Conservation (phyloP, 768 basidiomycete species). For the Russula griseocarnosa region DNA sequence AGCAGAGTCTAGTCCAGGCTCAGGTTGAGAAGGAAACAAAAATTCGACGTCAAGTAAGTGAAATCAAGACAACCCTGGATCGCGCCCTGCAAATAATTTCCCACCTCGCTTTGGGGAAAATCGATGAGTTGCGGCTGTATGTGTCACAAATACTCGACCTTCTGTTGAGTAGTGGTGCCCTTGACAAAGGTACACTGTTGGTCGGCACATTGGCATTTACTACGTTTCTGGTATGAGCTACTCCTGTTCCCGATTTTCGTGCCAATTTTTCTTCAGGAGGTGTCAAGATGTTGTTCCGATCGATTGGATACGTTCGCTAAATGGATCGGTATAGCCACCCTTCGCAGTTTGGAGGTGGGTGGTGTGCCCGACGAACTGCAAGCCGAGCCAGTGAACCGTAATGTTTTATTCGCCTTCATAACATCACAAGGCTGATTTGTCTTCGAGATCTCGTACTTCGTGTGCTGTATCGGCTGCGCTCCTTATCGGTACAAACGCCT, state of each 20-base stretch:
- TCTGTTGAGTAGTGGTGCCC: conserved; percentile 57
- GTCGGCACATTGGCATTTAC: conserved; percentile 61
- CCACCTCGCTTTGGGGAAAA: conserved; percentile 51
- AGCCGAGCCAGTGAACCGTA: conserved; percentile 65
- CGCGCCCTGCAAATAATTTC: conserved; percentile 69
- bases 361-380: conserved; percentile 69
- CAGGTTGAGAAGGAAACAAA: conserved; percentile 78
- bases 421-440: background rate
- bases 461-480: conserved; percentile 79
- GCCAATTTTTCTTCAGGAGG: conserved; percentile 41
- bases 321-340: conserved; percentile 80
- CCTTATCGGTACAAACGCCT: conserved; percentile 72
- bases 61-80: conserved; percentile 50
- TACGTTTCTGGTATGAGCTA: conserved; percentile 65
- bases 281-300: conserved; percentile 69
- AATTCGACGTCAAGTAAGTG: conserved; percentile 56
- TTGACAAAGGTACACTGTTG: conserved; percentile 57
- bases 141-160: conserved; percentile 56
- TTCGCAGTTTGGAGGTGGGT: conserved; percentile 64
- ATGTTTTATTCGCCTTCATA: conserved; percentile 28
- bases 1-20: conserved; percentile 74
- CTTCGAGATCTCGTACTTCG: conserved; percentile 71
- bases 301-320: conserved; percentile 62
- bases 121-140: conserved; percentile 52
- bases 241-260: conserved; percentile 2